A percentile compares a stretch with the other conserved stretches of the same genome.
These are phyloP conservation scores for Trebouxiophyceae sp. DNA, from an alignment of 163 green algal genomes.

Conservation along the genomic window DNA sequence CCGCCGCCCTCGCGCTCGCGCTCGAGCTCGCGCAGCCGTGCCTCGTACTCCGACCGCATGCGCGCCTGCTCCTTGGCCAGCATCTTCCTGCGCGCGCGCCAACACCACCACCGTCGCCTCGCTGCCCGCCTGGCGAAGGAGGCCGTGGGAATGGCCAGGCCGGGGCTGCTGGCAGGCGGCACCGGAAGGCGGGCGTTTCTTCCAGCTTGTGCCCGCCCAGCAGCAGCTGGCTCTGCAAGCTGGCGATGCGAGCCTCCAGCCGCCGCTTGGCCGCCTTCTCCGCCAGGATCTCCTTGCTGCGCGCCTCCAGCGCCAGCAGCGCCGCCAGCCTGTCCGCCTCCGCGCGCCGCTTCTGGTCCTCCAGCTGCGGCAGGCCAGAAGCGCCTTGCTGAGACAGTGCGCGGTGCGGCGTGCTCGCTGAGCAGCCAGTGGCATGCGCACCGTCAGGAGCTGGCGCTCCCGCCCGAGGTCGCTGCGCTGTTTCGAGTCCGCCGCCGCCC, in stretches of 20 bases:
- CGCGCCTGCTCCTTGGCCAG: constrained; percentile 54
- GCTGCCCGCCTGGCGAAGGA: no score
- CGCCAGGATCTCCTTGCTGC: constrained; percentile 71
- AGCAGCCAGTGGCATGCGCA: no score
- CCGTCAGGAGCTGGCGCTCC: constrained; percentile 83
- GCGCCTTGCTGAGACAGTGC: no score
- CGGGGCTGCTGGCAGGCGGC: no score
- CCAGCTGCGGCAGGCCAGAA: no score
- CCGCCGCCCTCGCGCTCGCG: constrained; percentile 67
- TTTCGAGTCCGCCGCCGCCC: constrained; percentile 83
- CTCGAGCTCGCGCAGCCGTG: constrained; percentile 73
- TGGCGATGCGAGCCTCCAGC: constrained; percentile 81
- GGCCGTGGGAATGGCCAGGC: no score
- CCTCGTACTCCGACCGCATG: constrained; percentile 79
- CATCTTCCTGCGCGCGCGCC: constrained; percentile 55
- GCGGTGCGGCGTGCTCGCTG: no score
- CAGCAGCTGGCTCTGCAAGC: constrained; percentile 88
- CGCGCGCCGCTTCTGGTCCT: constrained; percentile 84
- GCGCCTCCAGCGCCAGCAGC: constrained; percentile 82
- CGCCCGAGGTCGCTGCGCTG: constrained; percentile 81
- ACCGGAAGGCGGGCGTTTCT: constrained; percentile 58
- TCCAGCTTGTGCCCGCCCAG: constrained; percentile 73
- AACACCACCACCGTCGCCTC: no score
- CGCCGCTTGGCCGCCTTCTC: constrained; percentile 69
- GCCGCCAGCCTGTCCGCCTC: constrained; percentile 94